phyloP scores from a whole-genome alignment of 2,329 filamentous ascomycete genomes.

The Penicillium psychrosexuale region DNA sequence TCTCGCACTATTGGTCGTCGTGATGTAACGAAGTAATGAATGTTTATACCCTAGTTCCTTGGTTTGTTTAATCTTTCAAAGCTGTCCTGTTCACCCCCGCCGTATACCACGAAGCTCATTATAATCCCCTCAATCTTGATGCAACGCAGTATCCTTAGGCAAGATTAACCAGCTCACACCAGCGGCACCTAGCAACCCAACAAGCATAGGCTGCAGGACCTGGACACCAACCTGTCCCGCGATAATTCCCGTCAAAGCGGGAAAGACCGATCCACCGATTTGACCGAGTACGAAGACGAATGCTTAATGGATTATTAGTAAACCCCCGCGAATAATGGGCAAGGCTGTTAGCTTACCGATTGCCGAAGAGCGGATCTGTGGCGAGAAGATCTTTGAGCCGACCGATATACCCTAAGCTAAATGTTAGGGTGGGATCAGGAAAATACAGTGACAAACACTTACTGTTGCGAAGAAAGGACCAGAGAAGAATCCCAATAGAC shows the following conservation, averaged over 20 bases:
- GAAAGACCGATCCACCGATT: slow-evolving; percentile 55
- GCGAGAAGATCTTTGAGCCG: slow-evolving; percentile 52
- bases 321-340: neutral
- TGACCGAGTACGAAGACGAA: slow-evolving; percentile 60
- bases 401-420: slow-evolving; percentile 46
- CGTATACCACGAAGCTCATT: neutral
- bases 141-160: slow-evolving; percentile 21
- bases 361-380: slow-evolving; percentile 48
- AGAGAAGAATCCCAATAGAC: slow-evolving; percentile 56
- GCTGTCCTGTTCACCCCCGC: neutral
- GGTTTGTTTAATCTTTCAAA: neutral
- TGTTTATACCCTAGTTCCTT: slow-evolving; percentile 19
- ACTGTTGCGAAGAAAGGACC: slow-evolving; percentile 59
- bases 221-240: slow-evolving; percentile 47
- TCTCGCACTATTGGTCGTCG: neutral
- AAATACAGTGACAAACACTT: neutral
- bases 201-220: slow-evolving; percentile 53
- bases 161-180: slow-evolving; percentile 48
- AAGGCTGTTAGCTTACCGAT: slow-evolving; percentile 34
- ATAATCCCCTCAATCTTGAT: slow-evolving; percentile 19
- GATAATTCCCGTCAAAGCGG: slow-evolving; percentile 54
- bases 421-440: neutral
- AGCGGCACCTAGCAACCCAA: slow-evolving; percentile 49
- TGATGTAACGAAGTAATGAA: slow-evolving; percentile 23
- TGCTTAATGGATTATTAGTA: slow-evolving; percentile 3